phyloP scores from a whole-genome alignment of 2,329 filamentous ascomycete species.

The Trichoderma sp. region DNA sequence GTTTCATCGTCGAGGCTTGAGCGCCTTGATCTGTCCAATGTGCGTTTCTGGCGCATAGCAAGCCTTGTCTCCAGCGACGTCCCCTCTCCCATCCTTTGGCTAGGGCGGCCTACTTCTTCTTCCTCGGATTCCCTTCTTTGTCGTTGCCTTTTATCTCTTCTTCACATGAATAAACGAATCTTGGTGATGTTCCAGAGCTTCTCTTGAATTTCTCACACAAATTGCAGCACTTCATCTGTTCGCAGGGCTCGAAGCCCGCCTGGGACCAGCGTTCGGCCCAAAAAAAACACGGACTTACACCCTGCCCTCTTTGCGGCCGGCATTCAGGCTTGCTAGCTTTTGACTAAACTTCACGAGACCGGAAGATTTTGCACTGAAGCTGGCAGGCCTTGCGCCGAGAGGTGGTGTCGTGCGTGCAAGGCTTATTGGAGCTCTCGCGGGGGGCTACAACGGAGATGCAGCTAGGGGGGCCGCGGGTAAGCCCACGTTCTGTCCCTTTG shows the following conservation, averaged over 20 bases:
- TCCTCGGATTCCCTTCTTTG: not conserved
- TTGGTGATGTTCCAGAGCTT: not conserved
- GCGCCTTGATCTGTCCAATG: not conserved
- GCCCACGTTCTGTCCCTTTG: not conserved
- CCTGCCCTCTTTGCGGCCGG: not conserved
- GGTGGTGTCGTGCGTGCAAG: constrained; percentile 13
- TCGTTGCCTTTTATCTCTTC: not conserved
- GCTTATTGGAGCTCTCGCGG: constrained; percentile 6
- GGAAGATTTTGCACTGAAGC: not conserved
- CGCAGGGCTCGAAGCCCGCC: not conserved
- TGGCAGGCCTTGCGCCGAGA: not conserved
- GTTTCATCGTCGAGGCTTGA: not conserved
- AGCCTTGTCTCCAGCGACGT: not conserved
- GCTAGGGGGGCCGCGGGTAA: constrained; percentile 15
- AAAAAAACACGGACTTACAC: not conserved
- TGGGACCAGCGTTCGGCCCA: not conserved
- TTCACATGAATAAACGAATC: not conserved
- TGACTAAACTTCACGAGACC: not conserved
- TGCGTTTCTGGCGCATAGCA: not conserved
- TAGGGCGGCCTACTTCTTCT: not conserved
- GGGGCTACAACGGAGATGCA: constrained; percentile 16
- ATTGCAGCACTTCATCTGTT: not conserved
- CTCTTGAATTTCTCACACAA: not conserved
- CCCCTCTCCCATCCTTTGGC: not conserved
- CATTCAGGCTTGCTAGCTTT: not conserved